Base-by-base conservation (phyloP, 1,139 yeast species). In the Candida sanyaensis region DNA sequence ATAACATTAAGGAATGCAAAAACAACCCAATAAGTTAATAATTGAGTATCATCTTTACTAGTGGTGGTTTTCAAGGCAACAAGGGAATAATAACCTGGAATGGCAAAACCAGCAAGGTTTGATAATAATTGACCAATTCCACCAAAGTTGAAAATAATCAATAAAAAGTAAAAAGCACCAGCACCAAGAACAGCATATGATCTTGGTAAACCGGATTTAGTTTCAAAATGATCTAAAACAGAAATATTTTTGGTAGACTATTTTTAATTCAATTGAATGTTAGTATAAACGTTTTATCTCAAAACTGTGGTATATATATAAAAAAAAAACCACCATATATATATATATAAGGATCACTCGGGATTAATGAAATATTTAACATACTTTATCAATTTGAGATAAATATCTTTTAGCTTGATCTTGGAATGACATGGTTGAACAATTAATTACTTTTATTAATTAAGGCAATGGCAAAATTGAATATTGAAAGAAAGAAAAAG, bases 1-100 rank as follows among this genome's bases (percentile, higher is more conserved):
- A 90, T 64, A 44, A 93, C 93, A 66, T 86, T 88, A 74, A 93
- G 83, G 61, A 84, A 84, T 30, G 97, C 96, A 66, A 89, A 93
- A 29, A 93, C 96, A 51, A 93, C 97, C 99, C 99, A 93, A 71
- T 93, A 92, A 33, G 97, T 87, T 64, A 93, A 80, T 67, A 88
- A 81, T 61, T 89, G 87, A 52, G 95, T 87, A 68, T 91, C 97
- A 65, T 91, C 97, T 36, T 74, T 71, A 42, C 83, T 73, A 30
- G 79, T 66, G 9, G 80, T 58, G 32, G 97, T 86, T 68, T 85
- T 89, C 57, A 93, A 78, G 21, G 99, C 98, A 54, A 81, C 66
- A 55, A 93, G 77, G 9, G 99, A 93, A 66, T 80, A 85, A 75
- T 92, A 93, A 45, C 95, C 95, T 46, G 99, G 99, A 53, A 91